Base-by-base conservation (phyloP, 768 basidiomycete species). In the Suillus subluteus region DNA sequence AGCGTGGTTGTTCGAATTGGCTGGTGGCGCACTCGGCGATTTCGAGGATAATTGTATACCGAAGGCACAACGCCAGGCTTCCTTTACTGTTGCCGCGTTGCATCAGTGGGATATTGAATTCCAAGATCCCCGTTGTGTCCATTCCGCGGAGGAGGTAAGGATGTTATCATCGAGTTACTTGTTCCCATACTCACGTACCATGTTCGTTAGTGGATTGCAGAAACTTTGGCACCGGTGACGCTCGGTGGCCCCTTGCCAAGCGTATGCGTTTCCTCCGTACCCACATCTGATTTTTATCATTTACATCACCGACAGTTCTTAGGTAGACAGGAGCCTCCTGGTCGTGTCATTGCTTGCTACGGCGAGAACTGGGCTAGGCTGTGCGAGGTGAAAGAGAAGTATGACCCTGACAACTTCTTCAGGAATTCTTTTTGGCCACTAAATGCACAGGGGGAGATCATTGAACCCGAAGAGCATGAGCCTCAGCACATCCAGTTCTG, bases 1-100 rank as follows among this genome's bases (percentile, higher is more conserved):
- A 94, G 95, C 94, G 18, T 97, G 94, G 95, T 82, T 98, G 9
- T 96, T 97, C 75, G 95, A 98, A 76, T 84, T 95, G 50, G 91
- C 91, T 0, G 95, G 92, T 2, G 94, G 94, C 21, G 92, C 92
- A 1, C 84, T 94, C 48, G 75, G 78, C 0, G 94, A 95, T 74
- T 87, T 86, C 66, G 89, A 92, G 64, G 83, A 90, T 69, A 88
- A 83, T 15, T 93, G 91, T 70, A 77, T 95, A 16, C 93, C 94
- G 4, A 88, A 89, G 74, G 82, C 85, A 13, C 92, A 94, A 72
- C 88, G 95, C 58, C 85, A 94, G 75, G 91, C 92, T 1, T 75
- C 85, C 11, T 97, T 95, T 79, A 95, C 92, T 3, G 88, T 97
- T 63, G 91, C 93, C 3, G 95, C 95, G 21, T 82, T 96, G 32